Percentiles rank a stretch among this genome's conserved stretches.
Conservation (phyloP, 2,329 filamentous ascomycete genomes). For the Clonostachys rosea region DNA sequence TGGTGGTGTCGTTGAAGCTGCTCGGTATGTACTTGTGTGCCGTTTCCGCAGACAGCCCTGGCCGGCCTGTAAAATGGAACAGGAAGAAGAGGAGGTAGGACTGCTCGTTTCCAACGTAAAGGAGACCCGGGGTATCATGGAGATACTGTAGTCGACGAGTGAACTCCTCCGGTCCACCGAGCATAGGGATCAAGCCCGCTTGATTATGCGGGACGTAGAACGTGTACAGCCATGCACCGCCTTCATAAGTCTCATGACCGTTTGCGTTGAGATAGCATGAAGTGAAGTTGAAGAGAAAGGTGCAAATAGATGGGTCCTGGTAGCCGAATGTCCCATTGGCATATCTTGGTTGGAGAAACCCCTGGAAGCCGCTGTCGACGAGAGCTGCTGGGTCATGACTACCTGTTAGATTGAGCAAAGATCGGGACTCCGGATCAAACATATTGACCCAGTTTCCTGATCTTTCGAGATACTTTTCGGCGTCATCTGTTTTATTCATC, state of each 20-base stretch:
- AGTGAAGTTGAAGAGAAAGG: constrained; percentile 38
- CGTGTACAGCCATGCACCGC: constrained; percentile 67
- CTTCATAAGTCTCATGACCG: constrained; percentile 57
- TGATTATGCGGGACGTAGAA: constrained; percentile 51
- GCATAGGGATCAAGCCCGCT: constrained; percentile 37
- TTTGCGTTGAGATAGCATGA: constrained; percentile 19
- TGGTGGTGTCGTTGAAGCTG: constrained; percentile 60
- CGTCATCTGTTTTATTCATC: constrained; percentile 47
- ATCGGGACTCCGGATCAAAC: constrained; percentile 36
- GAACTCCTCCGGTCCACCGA: constrained; percentile 57
- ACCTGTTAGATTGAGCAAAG: constrained; percentile 27
- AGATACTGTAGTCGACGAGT: constrained; percentile 57
- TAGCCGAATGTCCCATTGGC: constrained; percentile 62
- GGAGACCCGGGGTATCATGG: constrained; percentile 55
- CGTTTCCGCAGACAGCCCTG: constrained; percentile 48
- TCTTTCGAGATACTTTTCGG: constrained; percentile 54
- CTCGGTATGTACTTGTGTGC: constrained; percentile 62
- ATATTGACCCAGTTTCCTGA: constrained; percentile 68
- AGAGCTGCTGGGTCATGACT: constrained; percentile 19
- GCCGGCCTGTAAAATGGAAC: constrained; percentile 64
- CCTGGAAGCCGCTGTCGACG: constrained; percentile 47
- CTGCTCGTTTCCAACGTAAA: constrained; percentile 65
- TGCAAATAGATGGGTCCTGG: constrained; percentile 50
- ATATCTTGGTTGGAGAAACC: constrained; percentile 67
- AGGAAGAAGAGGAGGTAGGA: constrained; percentile 46